Conservation (phyloP, 306 rosid species). For the Lablab purpureus region DNA sequence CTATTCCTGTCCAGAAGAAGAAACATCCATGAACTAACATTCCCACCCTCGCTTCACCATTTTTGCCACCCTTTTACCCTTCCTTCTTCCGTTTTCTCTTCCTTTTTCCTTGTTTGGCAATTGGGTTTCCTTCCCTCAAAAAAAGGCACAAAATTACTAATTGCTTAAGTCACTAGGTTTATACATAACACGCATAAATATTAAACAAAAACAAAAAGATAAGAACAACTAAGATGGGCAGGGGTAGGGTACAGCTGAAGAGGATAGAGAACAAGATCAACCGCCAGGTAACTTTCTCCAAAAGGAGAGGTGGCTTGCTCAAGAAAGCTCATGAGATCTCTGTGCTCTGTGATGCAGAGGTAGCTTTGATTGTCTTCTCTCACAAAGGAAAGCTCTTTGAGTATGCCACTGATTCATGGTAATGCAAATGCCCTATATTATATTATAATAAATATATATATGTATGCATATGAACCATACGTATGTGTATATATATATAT, state of each 20-base stretch:
- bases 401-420: constrained; percentile 92
- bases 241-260: constrained; percentile 92
- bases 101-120: constrained; percentile 49
- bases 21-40: constrained; percentile 37
- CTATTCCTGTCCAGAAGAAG: constrained; percentile 49
- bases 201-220: no score
- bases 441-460: neutral
- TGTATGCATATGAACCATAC: neutral
- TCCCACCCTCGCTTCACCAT: constrained; percentile 20
- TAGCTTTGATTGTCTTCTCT: constrained; percentile 88
- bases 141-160: neutral
- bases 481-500: no score
- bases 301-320: constrained; percentile 80
- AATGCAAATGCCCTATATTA: neutral
- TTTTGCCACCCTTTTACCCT: constrained; percentile 37
- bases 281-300: constrained; percentile 87
- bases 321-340: constrained; percentile 97
- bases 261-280: constrained; percentile 94
- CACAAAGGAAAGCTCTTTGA: constrained; percentile 89
- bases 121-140: neutral
- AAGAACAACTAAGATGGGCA: constrained; percentile 61
- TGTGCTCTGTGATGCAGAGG: constrained; percentile 96
- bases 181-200: neutral
- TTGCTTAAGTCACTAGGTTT: neutral
- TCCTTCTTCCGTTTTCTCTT: neutral